These are phyloP conservation scores for Mallotus repandus DNA, from an alignment of 441 rosid genomes.

Conservation along the genomic window DNA sequence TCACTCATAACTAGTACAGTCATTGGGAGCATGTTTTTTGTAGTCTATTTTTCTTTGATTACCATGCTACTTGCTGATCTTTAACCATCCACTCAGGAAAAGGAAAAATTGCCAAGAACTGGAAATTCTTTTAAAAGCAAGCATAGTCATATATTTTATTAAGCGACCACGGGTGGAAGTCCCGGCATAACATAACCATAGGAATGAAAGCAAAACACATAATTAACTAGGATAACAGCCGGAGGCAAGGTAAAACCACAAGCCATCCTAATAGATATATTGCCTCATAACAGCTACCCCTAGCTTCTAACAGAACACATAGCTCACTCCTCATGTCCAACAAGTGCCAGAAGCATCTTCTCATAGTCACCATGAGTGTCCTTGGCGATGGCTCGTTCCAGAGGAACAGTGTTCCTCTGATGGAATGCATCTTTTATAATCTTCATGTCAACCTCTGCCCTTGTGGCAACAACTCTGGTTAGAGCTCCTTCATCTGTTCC, in stretches of 20 bases:
- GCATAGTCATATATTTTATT: conserved; percentile 13
- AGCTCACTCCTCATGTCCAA: conserved; percentile 59
- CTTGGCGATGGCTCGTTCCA: conserved; percentile 59
- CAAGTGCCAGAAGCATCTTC: conserved; percentile 67
- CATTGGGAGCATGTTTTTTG: neutral
- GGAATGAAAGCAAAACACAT: conserved; percentile 12
- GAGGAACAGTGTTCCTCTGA: conserved; percentile 59
- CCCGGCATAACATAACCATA: conserved; percentile 8
- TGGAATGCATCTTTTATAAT: conserved; percentile 69
- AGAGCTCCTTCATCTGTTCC: conserved; percentile 90
- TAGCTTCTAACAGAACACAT: conserved; percentile 5
- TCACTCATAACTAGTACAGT: neutral
- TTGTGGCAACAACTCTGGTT: conserved; percentile 71
- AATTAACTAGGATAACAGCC: neutral
- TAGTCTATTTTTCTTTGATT: neutral
- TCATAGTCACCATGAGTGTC: conserved; percentile 83
- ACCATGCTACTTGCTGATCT: too few species aligned
- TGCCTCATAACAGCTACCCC: neutral
- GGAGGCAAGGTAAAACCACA: conserved; percentile 9
- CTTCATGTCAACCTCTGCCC: conserved; percentile 84
- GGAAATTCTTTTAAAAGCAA: neutral
- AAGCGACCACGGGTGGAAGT: neutral
- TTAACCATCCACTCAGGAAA: too few species aligned
- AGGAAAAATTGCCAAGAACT: too few species aligned
- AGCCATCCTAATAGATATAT: conserved; percentile 12